Conservation (phyloP, 1,139 yeast species). For the Magnusiomyces sp. region DNA sequence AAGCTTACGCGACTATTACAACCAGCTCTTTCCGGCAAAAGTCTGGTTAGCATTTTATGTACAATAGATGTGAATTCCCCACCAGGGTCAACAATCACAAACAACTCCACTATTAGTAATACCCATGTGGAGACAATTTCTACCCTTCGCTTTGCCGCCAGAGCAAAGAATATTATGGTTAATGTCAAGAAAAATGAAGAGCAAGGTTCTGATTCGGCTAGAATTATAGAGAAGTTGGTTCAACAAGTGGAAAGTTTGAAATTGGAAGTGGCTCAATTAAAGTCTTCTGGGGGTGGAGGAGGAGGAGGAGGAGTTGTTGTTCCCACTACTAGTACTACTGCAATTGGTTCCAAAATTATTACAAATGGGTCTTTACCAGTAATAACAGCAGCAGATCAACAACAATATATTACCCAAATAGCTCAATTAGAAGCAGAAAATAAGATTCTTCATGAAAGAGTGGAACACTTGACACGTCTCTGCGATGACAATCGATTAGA, state of each 20-base stretch:
- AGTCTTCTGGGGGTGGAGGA: constrained; percentile 4
- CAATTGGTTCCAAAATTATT: neutral
- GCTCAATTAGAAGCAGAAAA: constrained; percentile 54
- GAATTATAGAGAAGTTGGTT: constrained; percentile 24
- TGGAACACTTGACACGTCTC: constrained; percentile 60
- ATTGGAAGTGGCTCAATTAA: constrained; percentile 28
- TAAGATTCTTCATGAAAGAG: constrained; percentile 49
- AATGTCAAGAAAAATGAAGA: constrained; percentile 48
- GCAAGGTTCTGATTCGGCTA: constrained; percentile 13
- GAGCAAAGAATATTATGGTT: constrained; percentile 79
- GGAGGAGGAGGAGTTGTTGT: neutral
- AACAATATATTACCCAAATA: constrained; percentile 24
- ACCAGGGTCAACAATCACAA: constrained; percentile 23
- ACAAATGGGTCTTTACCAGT: neutral
- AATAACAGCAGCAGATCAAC: neutral
- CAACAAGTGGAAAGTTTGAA: constrained; percentile 36
- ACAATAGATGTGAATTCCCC: constrained; percentile 33
- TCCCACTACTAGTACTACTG: constrained; percentile 2
- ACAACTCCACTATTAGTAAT: constrained; percentile 47
- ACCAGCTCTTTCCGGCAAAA: constrained; percentile 83
- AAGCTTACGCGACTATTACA: constrained; percentile 77
- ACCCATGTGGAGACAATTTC: constrained; percentile 72
- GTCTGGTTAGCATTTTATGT: constrained; percentile 80
- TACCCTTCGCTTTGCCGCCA: constrained; percentile 83
- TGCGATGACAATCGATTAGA: constrained; percentile 53